phyloP scores from a whole-genome alignment of 2,329 filamentous ascomycete species.

The Aspergillus piperis region DNA sequence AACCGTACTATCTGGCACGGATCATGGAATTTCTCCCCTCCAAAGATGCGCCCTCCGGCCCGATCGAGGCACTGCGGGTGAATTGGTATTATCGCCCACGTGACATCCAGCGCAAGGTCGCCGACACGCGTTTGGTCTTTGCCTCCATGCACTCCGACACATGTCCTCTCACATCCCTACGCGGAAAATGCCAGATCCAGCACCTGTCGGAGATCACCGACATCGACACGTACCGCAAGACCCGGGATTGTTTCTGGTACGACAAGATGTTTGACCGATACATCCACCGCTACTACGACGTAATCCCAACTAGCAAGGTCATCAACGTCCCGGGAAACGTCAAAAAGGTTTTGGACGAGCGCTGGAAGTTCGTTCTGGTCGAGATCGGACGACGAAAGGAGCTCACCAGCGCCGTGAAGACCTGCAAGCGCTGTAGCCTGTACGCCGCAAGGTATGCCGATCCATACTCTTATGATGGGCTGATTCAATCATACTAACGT shows the following conservation, averaged over 20 bases:
- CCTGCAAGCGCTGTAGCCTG: slow-evolving; percentile 85
- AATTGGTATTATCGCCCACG: slow-evolving; percentile 99
- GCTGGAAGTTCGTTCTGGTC: slow-evolving; percentile 94
- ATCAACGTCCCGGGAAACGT: slow-evolving; percentile 95
- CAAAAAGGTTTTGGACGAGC: slow-evolving; percentile 91
- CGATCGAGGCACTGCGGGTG: slow-evolving; percentile 83
- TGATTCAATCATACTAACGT: slow-evolving; percentile 14
- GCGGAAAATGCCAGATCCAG: slow-evolving; percentile 87
- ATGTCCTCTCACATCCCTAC: slow-evolving; percentile 85
- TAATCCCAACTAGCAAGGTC: slow-evolving; percentile 86
- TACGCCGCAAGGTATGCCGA: slow-evolving; percentile 80
- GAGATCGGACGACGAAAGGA: slow-evolving; percentile 94
- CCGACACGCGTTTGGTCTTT: slow-evolving; percentile 87
- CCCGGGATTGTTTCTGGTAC: slow-evolving; percentile 89
- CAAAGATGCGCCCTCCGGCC: slow-evolving; percentile 70
- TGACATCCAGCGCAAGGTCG: slow-evolving; percentile 88
- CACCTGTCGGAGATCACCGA: slow-evolving; percentile 84
- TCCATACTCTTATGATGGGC: background rate
- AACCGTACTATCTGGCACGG: slow-evolving; percentile 94
- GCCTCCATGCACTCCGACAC: slow-evolving; percentile 99
- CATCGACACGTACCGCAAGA: slow-evolving; percentile 80
- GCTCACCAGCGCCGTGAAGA: slow-evolving; percentile 91
- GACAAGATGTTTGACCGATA: slow-evolving; percentile 98
- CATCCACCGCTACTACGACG: slow-evolving; percentile 96
- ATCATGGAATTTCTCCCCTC: slow-evolving; percentile 97